Evolutionary conservation across 2,329 filamentous ascomycete species (phyloP).

Genomic region (Domatiomyces catenatus): DNA sequence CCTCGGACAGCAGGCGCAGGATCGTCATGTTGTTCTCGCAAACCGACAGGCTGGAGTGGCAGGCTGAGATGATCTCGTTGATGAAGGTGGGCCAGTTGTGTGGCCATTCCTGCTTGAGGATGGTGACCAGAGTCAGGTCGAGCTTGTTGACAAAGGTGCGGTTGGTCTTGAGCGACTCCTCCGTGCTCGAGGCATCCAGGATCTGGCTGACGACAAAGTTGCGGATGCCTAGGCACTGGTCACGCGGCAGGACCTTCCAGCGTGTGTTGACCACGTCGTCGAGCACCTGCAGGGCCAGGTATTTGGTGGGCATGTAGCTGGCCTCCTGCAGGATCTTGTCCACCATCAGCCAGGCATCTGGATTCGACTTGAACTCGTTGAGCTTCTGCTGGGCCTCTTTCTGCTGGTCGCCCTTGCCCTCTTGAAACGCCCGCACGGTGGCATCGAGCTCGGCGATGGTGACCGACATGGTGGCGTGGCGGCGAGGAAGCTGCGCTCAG

Average conservation of each 20-base stretch:
- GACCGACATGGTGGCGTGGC: constrained; percentile 38
- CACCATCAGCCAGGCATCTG: constrained; percentile 92
- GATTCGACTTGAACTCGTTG: constrained; percentile 77
- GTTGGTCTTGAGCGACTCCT: constrained; percentile 71
- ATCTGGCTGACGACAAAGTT: constrained; percentile 99
- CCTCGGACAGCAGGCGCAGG: constrained; percentile 82
- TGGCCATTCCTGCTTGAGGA: constrained; percentile 98
- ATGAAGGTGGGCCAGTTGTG: constrained; percentile 99
- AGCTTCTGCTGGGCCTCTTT: constrained; percentile 33
- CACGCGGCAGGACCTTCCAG: constrained; percentile 93
- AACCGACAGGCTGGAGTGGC: constrained; percentile 85
- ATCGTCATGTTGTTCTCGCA: constrained; percentile 99
- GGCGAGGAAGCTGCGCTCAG: neutral
- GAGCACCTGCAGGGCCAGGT: constrained; percentile 86
- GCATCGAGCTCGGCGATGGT: constrained; percentile 90
- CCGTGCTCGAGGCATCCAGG: constrained; percentile 77
- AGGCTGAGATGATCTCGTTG: constrained; percentile 96
- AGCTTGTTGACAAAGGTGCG: constrained; percentile 93
- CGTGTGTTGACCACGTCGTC: constrained; percentile 97
- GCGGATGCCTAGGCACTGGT: constrained; percentile 94
- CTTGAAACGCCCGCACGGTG: constrained; percentile 93
- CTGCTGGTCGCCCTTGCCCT: constrained; percentile 74
- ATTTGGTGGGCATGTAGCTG: constrained; percentile 91
- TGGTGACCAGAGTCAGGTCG: constrained; percentile 90
- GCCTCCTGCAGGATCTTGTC: constrained; percentile 93